Evolutionary conservation across 371 early-diverging fungal species (phyloP), one percentile per base, ranked within the genome.

Genomic region (Batrachochytrium dendrobatidis): DNA sequence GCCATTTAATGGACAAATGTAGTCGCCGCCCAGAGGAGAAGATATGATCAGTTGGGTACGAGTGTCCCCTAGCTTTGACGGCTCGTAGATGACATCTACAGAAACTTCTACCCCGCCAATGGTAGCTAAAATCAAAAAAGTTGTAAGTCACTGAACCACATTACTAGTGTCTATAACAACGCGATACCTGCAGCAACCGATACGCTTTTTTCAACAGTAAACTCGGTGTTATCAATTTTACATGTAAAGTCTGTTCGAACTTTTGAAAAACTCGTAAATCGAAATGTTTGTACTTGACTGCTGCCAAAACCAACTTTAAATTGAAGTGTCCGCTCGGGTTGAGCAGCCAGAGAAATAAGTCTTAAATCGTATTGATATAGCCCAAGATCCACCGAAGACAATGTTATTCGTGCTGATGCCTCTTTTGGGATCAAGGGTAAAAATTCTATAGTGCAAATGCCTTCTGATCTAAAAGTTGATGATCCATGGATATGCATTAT

Each of bases 251-350:
- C 82, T 1, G 77, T 75, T 57, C 76, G 78, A 2, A 62, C 44
- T 54, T 75, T 76, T 3, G 74, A 65, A 55, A 55, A 80, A 48
- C 74, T 75, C 35, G 69, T 29, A 53, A 81, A 80, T 17, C 80
- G 63, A 57, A 81, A 72, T 10, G 73, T 73, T 61, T 80, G 82
- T 1, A 66, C 68, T 53, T 77, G 77, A n/a, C 58, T 66, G 3
- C 69, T 66, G 5, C 82, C 82, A 0, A 81, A 67, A 3, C 72
- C 70, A 12, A 77, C 72, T 31, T 81, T 78, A 59, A 79, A 80
- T 49, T 80, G 77, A 31, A 80, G 44, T 22, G 68, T 70, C 25
- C 71, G 53, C 55, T 81, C 82, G 3, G 69, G 63, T 0, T 62
- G 68, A 1, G 73, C 66, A 1, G 65, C 62, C 6, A 66, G 56